Conservation (phyloP, 108 stramenopile genomes). For the Skeletonema potamos region DNA sequence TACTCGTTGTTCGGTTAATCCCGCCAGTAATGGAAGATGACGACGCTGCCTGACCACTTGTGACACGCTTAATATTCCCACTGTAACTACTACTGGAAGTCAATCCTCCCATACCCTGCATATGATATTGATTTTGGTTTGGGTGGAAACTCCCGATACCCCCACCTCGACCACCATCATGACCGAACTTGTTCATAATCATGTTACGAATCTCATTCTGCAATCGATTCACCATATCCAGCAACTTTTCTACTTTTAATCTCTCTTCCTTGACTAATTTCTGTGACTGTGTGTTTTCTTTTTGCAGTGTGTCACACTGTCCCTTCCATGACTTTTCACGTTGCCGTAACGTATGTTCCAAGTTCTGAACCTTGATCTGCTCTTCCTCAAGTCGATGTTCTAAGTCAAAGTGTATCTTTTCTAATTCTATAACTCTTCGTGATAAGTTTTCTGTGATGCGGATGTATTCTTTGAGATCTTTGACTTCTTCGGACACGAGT, state of each 20-base stretch:
- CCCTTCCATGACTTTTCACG: slow-evolving; percentile 42
- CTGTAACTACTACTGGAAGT: background rate
- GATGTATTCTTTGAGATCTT: slow-evolving; percentile 51
- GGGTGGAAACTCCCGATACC: background rate
- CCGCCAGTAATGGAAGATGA: background rate
- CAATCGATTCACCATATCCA: slow-evolving; percentile 56
- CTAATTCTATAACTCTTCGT: slow-evolving; percentile 32
- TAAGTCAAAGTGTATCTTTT: slow-evolving; percentile 45
- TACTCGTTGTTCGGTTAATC: background rate
- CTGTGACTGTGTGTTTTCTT: slow-evolving; percentile 25
- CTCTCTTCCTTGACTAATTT: slow-evolving; percentile 32
- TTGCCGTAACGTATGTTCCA: slow-evolving; percentile 38
- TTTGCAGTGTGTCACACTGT: slow-evolving; percentile 13
- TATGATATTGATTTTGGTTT: background rate
- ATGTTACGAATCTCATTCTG: slow-evolving; percentile 57
- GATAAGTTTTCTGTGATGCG: slow-evolving; percentile 50
- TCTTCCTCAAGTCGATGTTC: slow-evolving; percentile 45
- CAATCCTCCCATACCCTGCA: slow-evolving; percentile 6
- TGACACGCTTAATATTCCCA: slow-evolving; percentile 15
- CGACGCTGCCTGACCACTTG: slow-evolving; percentile 18
- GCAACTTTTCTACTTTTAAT: slow-evolving; percentile 42
- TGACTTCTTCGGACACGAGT: slow-evolving; percentile 54
- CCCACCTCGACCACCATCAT: background rate
- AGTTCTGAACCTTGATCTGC: slow-evolving; percentile 12
- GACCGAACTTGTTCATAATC: slow-evolving; percentile 48